Conservation (phyloP, 768 basidiomycete genomes). For the Mycena crocata region DNA sequence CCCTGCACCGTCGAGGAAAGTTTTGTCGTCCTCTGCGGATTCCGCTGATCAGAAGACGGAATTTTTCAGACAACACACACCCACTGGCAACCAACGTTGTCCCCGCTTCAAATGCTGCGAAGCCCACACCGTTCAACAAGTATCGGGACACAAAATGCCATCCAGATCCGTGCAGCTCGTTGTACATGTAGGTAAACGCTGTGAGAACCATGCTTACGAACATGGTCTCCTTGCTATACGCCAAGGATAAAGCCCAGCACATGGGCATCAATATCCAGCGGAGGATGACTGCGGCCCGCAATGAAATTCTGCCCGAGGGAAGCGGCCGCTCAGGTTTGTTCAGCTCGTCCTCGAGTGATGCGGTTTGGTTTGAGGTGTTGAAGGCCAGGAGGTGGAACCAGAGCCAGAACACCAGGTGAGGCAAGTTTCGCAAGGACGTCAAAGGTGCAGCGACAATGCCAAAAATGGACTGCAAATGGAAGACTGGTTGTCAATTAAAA, state of each 20-base stretch:
- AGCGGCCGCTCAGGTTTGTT: conserved; percentile 52
- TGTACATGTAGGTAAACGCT: conserved; percentile 32
- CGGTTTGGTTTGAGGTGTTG: conserved; percentile 50
- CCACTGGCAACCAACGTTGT: conserved; percentile 31
- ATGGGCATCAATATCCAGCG: conserved; percentile 46
- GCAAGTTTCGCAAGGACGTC: conserved; percentile 20
- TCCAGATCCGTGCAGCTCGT: conserved; percentile 26
- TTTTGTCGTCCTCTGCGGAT: conserved; percentile 34
- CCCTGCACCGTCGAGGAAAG: conserved; percentile 38
- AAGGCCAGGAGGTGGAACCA: conserved; percentile 54
- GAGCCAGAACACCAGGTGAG: conserved; percentile 48
- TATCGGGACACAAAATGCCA: conserved; percentile 23
- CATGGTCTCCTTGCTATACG: conserved; percentile 26
- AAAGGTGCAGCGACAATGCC: conserved; percentile 34
- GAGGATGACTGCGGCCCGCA: conserved; percentile 33
- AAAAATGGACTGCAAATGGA: conserved; percentile 25
- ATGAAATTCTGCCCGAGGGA: conserved; percentile 45
- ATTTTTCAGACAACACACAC: not conserved
- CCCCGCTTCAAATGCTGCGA: conserved; percentile 34
- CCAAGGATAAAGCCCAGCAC: conserved; percentile 37
- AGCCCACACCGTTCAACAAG: conserved; percentile 25
- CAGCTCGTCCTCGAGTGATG: conserved; percentile 42
- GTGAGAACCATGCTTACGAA: conserved; percentile 28
- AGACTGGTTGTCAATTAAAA: too few relatives aligned
- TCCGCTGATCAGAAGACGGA: not conserved